Evolutionary conservation across 1,284 basidiomycete genomes (phyloP), one percentile per base, ranked within the genome.

Genomic region (Peniophora sp.): DNA sequence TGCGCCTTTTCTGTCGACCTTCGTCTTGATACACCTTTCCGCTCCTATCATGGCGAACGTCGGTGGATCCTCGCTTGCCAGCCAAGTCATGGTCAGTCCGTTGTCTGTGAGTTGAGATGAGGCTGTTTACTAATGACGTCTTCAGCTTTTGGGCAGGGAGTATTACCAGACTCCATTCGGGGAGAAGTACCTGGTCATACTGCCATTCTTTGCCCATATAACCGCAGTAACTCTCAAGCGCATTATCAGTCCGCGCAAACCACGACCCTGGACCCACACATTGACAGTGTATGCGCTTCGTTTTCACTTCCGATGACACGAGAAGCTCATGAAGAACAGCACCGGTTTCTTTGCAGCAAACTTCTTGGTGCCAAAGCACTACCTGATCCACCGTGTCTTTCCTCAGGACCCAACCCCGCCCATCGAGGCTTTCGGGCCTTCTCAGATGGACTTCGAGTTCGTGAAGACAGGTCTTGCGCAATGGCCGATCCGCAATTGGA

Each of bases 371-470:
- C 81, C 84, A 2, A 66, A 84, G 14, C 88, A 89, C 61, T 73
- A 78, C 62, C 59, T 78, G 50, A 77, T 74, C 0, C 84, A 89
- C 58, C 78, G 85, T 12, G 51, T 75, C 39, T 61, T 68, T 46
- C 84, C 85, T 2, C 66, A 71, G 1, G 62, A 67, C 35, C 56
- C 70, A 0, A 52, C 59, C 10, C 52, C 70, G 0, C 78, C 83
- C 12, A 78, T 87, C 52, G 64, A 69, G 45, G 64, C 73, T 5
- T 68, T 88, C n/a, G 78, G 83, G 23, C 85, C 86, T 0, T 58
- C 63, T 1, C 85, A 90, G 57, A 72, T 89, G 37, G 83, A 88
- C 64, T 88, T 75, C 60, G 83, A 88, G 54, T 88, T 81, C 61
- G 83, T 88, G 50, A 86, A 89, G 62, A 70, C 74, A 3, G 83